A percentile compares a stretch with the other conserved stretches of the same genome.
Evolutionary conservation across 1,139 yeast species (phyloP).

Genomic region (Geotrichum macrosporum): DNA sequence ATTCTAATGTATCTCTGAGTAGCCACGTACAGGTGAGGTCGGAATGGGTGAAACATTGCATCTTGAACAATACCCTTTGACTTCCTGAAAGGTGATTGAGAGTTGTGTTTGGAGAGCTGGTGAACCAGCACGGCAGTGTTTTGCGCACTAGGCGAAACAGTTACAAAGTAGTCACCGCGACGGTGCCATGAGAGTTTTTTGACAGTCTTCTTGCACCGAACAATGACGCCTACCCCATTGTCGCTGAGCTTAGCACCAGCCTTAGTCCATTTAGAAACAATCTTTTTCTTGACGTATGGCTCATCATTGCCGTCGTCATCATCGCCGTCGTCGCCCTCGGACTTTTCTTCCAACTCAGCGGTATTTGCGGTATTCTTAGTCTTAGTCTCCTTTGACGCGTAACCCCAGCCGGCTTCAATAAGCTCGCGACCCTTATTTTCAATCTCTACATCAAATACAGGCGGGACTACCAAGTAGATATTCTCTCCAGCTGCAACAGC

Average conservation of each 20-base stretch:
- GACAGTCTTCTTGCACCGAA: slow-evolving; percentile 63
- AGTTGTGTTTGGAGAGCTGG: slow-evolving; percentile 86
- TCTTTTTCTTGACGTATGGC: slow-evolving; percentile 47
- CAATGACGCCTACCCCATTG: slow-evolving; percentile 71
- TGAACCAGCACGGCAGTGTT: slow-evolving; percentile 88
- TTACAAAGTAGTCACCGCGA: slow-evolving; percentile 93
- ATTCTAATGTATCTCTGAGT: slow-evolving; percentile 89
- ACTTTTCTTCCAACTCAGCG: slow-evolving; percentile 33
- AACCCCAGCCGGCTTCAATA: slow-evolving; percentile 91
- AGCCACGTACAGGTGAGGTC: slow-evolving; percentile 90
- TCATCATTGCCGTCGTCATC: slow-evolving; percentile 36
- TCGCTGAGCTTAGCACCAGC: slow-evolving; percentile 61
- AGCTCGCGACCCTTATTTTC: slow-evolving; percentile 76
- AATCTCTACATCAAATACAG: slow-evolving; percentile 80
- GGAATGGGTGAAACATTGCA: slow-evolving; percentile 94
- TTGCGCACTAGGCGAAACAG: slow-evolving; percentile 86
- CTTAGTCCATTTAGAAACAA: slow-evolving; percentile 78
- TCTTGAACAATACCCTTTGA: slow-evolving; percentile 93
- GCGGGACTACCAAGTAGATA: slow-evolving; percentile 77
- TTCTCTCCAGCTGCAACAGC: slow-evolving; percentile 83
- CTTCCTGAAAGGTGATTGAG: slow-evolving; percentile 96
- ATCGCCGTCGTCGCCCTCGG: slow-evolving; percentile 30
- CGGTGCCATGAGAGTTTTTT: slow-evolving; percentile 93
- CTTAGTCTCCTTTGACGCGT: slow-evolving; percentile 49
- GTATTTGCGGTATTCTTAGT: slow-evolving; percentile 43